These are phyloP conservation scores for Aegilops tauschii DNA, from an alignment of 176 grass and related monocot genomes.

Conservation along the genomic window DNA sequence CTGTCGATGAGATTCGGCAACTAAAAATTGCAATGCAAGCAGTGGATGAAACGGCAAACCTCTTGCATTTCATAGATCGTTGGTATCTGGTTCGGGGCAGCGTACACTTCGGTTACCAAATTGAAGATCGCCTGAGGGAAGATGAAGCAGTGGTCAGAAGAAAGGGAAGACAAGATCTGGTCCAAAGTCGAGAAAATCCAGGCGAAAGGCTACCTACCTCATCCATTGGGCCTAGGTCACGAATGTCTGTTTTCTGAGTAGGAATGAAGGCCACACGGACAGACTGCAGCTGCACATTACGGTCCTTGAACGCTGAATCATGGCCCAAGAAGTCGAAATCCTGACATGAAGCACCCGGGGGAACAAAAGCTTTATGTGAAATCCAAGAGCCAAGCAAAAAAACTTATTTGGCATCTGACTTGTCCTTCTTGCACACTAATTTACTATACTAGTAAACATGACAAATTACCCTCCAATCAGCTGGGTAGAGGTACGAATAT, in stretches of 20 bases:
- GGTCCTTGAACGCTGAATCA: constrained; percentile 94
- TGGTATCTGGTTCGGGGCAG: constrained; percentile 73
- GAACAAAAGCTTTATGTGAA: not conserved
- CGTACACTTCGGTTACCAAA: constrained; percentile 82
- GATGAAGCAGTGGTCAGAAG: not conserved
- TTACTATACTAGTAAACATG: not conserved
- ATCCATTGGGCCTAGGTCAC: constrained; percentile 88
- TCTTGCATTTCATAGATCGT: constrained; percentile 85
- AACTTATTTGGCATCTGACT: not conserved
- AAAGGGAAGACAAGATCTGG: not conserved
- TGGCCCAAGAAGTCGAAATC: constrained; percentile 91
- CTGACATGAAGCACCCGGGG: constrained; percentile 11
- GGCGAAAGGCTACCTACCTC: constrained; percentile 48
- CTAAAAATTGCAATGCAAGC: not conserved
- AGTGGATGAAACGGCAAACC: constrained; percentile 34
- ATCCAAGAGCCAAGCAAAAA: not conserved
- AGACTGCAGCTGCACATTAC: constrained; percentile 63
- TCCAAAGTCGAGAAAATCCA: not conserved
- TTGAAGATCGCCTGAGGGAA: constrained; percentile 72
- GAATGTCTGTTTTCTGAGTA: constrained; percentile 77
- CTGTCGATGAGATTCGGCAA: not conserved
- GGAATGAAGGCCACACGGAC: constrained; percentile 84
- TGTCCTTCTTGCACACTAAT: not conserved
- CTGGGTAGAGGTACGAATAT: constrained; percentile 78
- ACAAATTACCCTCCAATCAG: constrained; percentile 84